Percentiles rank a stretch among this genome's conserved stretches.
phyloP scores from a whole-genome alignment of 768 basidiomycete genomes.

The Boletus subparvulus region DNA sequence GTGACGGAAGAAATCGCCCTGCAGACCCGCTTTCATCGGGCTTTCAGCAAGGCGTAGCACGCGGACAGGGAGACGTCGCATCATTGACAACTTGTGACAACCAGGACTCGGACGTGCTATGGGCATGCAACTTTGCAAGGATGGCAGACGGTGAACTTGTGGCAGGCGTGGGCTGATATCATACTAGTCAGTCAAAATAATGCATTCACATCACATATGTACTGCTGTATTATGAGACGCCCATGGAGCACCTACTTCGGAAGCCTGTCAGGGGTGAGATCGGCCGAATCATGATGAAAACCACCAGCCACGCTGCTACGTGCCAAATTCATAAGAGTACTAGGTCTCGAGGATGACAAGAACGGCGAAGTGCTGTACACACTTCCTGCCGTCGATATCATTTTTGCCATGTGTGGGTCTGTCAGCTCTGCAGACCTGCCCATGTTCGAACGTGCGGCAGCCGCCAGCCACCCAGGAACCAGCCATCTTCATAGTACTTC shows the following conservation, averaged over 20 bases:
- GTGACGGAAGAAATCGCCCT: neutral
- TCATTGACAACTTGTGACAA: no score
- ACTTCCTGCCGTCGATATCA: neutral
- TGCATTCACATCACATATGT: neutral
- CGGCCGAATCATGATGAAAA: neutral
- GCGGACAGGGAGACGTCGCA: no score
- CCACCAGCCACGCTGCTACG: neutral
- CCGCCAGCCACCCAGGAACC: conserved; percentile 20
- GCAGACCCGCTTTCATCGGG: neutral
- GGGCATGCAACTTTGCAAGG: neutral
- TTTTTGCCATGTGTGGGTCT: conserved; percentile 3
- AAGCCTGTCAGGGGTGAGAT: neutral
- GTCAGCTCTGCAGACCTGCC: neutral
- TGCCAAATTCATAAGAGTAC: neutral
- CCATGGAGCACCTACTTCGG: no score
- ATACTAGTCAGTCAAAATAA: neutral
- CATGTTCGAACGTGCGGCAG: neutral
- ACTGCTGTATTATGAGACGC: neutral
- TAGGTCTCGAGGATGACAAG: neutral
- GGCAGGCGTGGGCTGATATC: neutral
- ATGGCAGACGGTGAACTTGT: neutral
- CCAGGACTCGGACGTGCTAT: no score
- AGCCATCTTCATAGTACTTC: conserved; percentile 11
- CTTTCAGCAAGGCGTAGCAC: neutral
- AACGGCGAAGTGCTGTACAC: conserved; percentile 3